These are phyloP conservation scores for Bruguiera gymnorhiza DNA, from an alignment of 345 rosid genomes.

Conservation along the genomic window DNA sequence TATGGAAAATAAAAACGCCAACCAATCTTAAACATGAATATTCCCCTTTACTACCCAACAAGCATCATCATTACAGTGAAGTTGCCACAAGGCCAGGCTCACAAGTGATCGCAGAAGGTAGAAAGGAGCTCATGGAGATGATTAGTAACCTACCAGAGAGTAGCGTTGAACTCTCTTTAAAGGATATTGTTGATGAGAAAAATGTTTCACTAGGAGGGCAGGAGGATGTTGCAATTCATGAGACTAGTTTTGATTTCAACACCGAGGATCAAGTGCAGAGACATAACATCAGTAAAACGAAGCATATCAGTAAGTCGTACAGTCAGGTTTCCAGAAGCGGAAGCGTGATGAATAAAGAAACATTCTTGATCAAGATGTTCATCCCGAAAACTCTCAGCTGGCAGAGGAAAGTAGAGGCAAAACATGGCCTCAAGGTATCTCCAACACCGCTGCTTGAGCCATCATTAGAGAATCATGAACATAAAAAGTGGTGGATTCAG, in stretches of 20 bases:
- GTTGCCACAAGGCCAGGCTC: slow-evolving; percentile 22
- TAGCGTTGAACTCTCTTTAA: slow-evolving; percentile 49
- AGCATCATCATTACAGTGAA: slow-evolving; percentile 19
- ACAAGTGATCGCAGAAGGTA: slow-evolving; percentile 39
- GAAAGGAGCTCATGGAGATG: slow-evolving; percentile 61
- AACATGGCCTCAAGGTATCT: slow-evolving; percentile 27
- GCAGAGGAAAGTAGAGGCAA: slow-evolving; percentile 20
- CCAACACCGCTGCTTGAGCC: slow-evolving; percentile 25
- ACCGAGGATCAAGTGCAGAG: slow-evolving; percentile 15
- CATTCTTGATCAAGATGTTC: slow-evolving; percentile 48
- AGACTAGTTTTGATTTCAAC: slow-evolving; percentile 7
- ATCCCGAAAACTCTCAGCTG: slow-evolving; percentile 32
- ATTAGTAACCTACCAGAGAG: slow-evolving; percentile 44
- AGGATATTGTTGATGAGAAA: slow-evolving; percentile 48
- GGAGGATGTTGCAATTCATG: background rate
- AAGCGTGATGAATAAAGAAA: slow-evolving; percentile 40
- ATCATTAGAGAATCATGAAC: slow-evolving; percentile 7
- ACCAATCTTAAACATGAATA: slow-evolving; percentile 19
- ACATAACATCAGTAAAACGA: slow-evolving; percentile 13
- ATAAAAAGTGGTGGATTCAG: slow-evolving; percentile 21
- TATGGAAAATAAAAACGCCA: background rate
- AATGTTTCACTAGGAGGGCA: background rate
- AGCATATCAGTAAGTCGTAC: background rate
- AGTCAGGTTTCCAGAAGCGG: slow-evolving; percentile 26
- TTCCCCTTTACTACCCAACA: slow-evolving; percentile 35